Evolutionary conservation across 495 filamentous ascomycete genomes (phyloP).

Genomic region (Massariosphaeria phaeospora): DNA sequence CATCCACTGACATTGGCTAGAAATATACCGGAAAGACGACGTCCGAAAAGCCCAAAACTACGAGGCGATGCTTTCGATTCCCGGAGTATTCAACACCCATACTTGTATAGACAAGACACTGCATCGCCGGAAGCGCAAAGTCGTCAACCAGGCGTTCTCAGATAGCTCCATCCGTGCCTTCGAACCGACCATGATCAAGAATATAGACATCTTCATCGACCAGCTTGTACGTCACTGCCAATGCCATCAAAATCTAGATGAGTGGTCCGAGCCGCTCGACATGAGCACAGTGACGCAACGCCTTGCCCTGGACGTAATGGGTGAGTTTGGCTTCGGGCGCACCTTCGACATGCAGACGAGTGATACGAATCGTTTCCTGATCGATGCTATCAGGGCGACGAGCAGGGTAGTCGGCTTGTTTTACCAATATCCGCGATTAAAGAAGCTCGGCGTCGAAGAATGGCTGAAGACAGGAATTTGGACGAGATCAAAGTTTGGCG

Average conservation of each 20-base stretch:
- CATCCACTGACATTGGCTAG: neutral
- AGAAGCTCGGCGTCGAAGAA: too few relatives aligned
- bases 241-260: neutral
- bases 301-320: conserved; percentile 10
- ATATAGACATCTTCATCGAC: conserved; percentile 18
- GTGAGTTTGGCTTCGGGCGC: conserved; percentile 9
- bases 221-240: conserved; percentile 24
- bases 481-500: too few relatives aligned
- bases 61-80: neutral
- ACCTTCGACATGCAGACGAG: neutral
- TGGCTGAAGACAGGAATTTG: too few relatives aligned
- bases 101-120: conserved; percentile 8
- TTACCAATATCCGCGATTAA: too few relatives aligned
- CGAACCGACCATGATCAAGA: conserved; percentile 27
- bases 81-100: neutral
- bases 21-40: conserved; percentile 4
- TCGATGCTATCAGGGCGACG: neutral
- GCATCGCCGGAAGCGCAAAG: conserved; percentile 4
- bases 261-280: neutral
- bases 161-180: conserved; percentile 23
- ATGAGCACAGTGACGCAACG: neutral
- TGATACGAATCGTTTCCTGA: conserved; percentile 4
- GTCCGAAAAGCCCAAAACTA: conserved; percentile 13
- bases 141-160: conserved; percentile 29
- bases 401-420: too few relatives aligned